A percentile compares a stretch with the other conserved stretches of the same genome.
phyloP scores from a whole-genome alignment of 805 yeast genomes.

The Candida easanensis region DNA sequence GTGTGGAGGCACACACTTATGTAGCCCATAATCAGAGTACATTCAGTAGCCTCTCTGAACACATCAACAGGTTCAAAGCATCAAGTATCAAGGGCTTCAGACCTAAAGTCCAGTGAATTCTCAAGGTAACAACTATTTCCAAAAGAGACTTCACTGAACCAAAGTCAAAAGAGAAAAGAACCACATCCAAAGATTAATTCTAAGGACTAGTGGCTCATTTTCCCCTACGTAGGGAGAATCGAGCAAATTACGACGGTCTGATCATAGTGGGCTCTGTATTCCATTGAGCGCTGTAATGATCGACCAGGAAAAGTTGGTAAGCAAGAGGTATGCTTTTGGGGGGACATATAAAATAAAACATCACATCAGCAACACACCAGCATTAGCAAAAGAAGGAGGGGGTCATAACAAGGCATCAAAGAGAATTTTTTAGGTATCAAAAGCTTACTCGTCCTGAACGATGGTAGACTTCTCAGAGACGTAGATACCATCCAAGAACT shows the following conservation, averaged over 20 bases:
- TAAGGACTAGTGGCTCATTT: not conserved
- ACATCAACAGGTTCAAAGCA: too few species aligned
- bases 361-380: not conserved
- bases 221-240: not conserved
- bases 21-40: too few species aligned
- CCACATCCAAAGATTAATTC: not conserved
- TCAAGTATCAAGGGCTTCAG: too few species aligned
- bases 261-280: constrained; percentile 23
- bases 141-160: too few species aligned
- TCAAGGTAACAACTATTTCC: too few species aligned
- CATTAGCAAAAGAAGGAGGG: not conserved
- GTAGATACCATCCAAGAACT: constrained; percentile 99
- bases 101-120: too few species aligned
- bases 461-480: constrained; percentile 94
- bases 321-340: constrained; percentile 6
- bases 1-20: too few species aligned
- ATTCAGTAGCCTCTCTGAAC: too few species aligned
- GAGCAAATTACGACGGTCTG: constrained; percentile 7
- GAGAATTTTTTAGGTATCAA: not conserved
- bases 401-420: constrained; percentile 1
- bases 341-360: constrained; percentile 1
- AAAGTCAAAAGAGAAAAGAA: not conserved
- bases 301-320: constrained; percentile 2
- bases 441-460: constrained; percentile 53
- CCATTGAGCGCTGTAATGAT: constrained; percentile 21